These are phyloP conservation scores for Magnaporthales sp. DNA, from an alignment of 2,329 filamentous ascomycete genomes.

Conservation along the genomic window DNA sequence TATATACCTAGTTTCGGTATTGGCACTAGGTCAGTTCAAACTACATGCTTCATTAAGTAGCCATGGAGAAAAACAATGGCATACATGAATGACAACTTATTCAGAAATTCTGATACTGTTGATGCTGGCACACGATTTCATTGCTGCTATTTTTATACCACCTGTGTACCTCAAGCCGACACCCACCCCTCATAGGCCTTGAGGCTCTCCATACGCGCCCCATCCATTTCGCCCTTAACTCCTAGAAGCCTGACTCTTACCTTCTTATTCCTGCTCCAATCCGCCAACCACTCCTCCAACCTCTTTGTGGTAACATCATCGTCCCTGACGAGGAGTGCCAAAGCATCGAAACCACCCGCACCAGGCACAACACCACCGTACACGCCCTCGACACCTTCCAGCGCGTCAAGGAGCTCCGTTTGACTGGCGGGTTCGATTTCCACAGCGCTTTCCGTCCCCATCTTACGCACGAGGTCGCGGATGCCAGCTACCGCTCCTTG, in stretches of 20 bases:
- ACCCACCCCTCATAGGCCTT: slow-evolving; percentile 3
- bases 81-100: background rate
- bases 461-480: slow-evolving; percentile 60
- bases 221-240: slow-evolving; percentile 67
- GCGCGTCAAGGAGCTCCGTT: slow-evolving; percentile 72
- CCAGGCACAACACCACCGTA: slow-evolving; percentile 89
- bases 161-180: background rate
- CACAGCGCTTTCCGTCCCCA: slow-evolving; percentile 67
- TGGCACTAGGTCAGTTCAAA: too few species aligned
- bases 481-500: slow-evolving; percentile 37
- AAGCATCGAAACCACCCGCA: slow-evolving; percentile 87
- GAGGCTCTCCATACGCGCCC: slow-evolving; percentile 37
- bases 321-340: slow-evolving; percentile 72
- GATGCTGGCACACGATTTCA: background rate
- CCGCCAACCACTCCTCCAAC: slow-evolving; percentile 52
- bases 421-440: slow-evolving; percentile 86
- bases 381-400: slow-evolving; percentile 67
- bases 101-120: background rate
- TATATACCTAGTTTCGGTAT: too few species aligned
- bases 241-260: slow-evolving; percentile 59
- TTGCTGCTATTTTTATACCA: background rate
- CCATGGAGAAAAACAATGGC: too few species aligned
- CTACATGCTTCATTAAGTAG: too few species aligned
- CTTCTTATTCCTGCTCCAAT: slow-evolving; percentile 54
- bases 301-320: slow-evolving; percentile 51